Evolutionary conservation across 164 flowering plant genomes (phyloP).

Genomic region (Berberis vulgaris): DNA sequence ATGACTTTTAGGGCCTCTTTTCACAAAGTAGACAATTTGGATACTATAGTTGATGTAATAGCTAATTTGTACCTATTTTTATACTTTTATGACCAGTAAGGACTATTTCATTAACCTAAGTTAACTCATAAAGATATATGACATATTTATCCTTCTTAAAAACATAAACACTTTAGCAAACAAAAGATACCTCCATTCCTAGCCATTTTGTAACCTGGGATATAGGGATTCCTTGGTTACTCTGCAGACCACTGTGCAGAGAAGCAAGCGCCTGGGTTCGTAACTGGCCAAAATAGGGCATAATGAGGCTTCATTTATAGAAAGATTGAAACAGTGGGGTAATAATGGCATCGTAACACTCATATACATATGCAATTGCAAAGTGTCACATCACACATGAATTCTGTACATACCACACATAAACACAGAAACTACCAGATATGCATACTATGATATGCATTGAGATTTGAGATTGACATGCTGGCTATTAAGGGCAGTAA

Average conservation of each 20-base stretch:
- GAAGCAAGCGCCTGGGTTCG: slow-evolving; percentile 96
- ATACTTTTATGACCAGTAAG: too few species aligned
- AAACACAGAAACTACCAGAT: too few species aligned
- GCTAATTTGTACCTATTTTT: too few species aligned
- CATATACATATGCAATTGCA: background rate
- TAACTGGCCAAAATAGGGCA: slow-evolving; percentile 48
- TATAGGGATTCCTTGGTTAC: slow-evolving; percentile 84
- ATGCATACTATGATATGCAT: too few species aligned
- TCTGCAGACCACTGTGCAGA: slow-evolving; percentile 76
- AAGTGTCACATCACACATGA: too few species aligned
- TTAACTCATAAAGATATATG: too few species aligned
- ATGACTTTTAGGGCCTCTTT: slow-evolving; percentile 36
- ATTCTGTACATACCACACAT: too few species aligned
- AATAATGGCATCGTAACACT: background rate
- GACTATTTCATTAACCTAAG: too few species aligned
- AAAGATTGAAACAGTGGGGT: background rate
- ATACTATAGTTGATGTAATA: slow-evolving; percentile 30
- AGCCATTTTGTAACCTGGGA: slow-evolving; percentile 67
- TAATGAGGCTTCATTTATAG: background rate
- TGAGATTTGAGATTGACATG: too few species aligned
- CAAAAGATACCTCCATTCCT: slow-evolving; percentile 71
- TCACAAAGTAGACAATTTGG: slow-evolving; percentile 20
- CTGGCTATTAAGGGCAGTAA: too few species aligned
- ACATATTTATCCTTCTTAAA: too few species aligned
- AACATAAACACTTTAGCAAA: slow-evolving; percentile 2